Evolutionary conservation across 108 stramenopile species (phyloP), one percentile per base, ranked within the genome.

Genomic region (Mediolabrus comicus): DNA sequence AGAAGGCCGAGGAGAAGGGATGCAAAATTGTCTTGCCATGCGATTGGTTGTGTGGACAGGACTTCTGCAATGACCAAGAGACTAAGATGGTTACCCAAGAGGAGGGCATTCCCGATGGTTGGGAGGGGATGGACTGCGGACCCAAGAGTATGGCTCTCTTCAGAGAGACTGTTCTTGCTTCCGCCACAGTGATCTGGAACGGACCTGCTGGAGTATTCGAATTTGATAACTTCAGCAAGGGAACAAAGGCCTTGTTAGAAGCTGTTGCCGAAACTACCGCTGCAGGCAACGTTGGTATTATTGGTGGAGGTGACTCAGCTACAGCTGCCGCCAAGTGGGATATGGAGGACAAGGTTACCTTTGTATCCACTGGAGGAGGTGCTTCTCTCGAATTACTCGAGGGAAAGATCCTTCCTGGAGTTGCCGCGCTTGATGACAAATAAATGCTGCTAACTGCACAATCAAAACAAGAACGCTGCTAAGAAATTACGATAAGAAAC

Each of bases 231-330:
- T 75, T 69, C 14, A 62, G 60, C 28, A 52, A 69, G 27, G 74
- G 74, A 30, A 75, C 74, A 4, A 67, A 75, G 65, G 51, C 74
- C 1, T 19, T 75, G 14, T 4, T 66, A 3, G 65, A 75, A 19
- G 74, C 74, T 10, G 65, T 75, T 16, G 74, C 65, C 0, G 74
- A 75, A 33, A 64, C 56, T 12, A 74, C 72, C 0, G 56, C 54
- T 0, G 25, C 55, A 29, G 72, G 72, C 13, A 46, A 53, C 57
- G 62, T 92, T 81, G 98, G 97, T 73, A 97, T 99, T 85, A 96
- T 99, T 66, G 99, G 99, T 64, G 99, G 99, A 66, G 99, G 99
- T 49, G 99, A 99, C 90, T 98, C 97, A 70, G 99, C 98, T 74
- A 97, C 98, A 39, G 98, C 98, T 64, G 88, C 91, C 27, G 97